phyloP scores from a whole-genome alignment of 2,329 filamentous ascomycete genomes.

The Colletotrichum abscissum region DNA sequence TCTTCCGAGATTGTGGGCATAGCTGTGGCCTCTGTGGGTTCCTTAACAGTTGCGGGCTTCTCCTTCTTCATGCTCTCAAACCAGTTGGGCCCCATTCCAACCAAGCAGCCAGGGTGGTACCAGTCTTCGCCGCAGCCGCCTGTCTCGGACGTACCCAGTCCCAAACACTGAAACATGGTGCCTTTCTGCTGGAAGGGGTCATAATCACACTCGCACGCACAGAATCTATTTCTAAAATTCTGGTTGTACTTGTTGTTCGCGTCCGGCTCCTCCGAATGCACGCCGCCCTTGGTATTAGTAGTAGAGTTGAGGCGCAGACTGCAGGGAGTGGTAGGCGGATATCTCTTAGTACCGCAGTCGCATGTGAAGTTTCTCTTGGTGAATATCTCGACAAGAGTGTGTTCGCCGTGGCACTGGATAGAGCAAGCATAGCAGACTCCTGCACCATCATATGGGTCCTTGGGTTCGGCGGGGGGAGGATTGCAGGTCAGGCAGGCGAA shows the following conservation, averaged over 20 bases:
- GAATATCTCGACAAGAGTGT: slow-evolving; percentile 95
- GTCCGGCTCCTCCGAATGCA: slow-evolving; percentile 79
- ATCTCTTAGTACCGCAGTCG: slow-evolving; percentile 91
- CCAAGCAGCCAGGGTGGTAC: slow-evolving; percentile 94
- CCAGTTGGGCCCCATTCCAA: slow-evolving; percentile 83
- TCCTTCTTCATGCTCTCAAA: slow-evolving; percentile 63
- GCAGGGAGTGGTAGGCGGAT: slow-evolving; percentile 78
- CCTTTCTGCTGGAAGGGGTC: slow-evolving; percentile 90
- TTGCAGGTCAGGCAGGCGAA: slow-evolving; percentile 97
- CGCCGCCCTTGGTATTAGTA: slow-evolving; percentile 81
- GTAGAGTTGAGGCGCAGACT: slow-evolving; percentile 76
- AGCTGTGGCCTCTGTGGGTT: slow-evolving; percentile 37
- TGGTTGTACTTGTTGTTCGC: slow-evolving; percentile 90
- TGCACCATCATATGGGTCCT: slow-evolving; percentile 76
- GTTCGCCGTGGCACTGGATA: slow-evolving; percentile 95
- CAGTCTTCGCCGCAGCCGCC: slow-evolving; percentile 97
- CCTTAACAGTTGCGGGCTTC: slow-evolving; percentile 41
- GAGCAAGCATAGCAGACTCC: slow-evolving; percentile 97
- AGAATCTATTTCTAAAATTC: slow-evolving; percentile 94
- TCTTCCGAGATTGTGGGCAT: slow-evolving; percentile 64
- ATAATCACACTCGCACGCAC: slow-evolving; percentile 88
- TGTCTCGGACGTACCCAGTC: slow-evolving; percentile 80
- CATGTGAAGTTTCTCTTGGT: slow-evolving; percentile 95
- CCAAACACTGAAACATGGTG: slow-evolving; percentile 98
- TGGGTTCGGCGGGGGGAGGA: slow-evolving; percentile 73